phyloP scores from a whole-genome alignment of 768 basidiomycete genomes.

The Pilatotrama ljubarskyi region DNA sequence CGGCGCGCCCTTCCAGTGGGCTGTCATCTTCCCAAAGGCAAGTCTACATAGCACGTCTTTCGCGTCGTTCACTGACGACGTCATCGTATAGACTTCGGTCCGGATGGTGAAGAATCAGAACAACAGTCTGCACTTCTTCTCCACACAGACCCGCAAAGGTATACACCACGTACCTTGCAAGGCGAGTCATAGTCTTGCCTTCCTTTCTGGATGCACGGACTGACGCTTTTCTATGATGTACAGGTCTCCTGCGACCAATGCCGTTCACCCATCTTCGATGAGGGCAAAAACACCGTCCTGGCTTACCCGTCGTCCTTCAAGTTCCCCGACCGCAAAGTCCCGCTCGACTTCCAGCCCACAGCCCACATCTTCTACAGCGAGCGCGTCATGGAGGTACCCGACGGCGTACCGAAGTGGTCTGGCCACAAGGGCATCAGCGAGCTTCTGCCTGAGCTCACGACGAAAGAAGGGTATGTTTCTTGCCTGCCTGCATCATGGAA shows the following conservation, averaged over 20 bases:
- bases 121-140: slow-evolving; percentile 35
- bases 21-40: slow-evolving; percentile 37
- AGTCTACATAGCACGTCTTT: not conserved
- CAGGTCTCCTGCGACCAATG: slow-evolving; percentile 33
- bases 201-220: not conserved
- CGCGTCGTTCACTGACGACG: too few species aligned
- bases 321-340: slow-evolving; percentile 29
- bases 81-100: slow-evolving; percentile 30
- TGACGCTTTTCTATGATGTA: not conserved
- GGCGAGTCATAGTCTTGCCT: slow-evolving; percentile 10
- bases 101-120: slow-evolving; percentile 31
- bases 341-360: slow-evolving; percentile 31
- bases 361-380: slow-evolving; percentile 34
- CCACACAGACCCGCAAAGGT: slow-evolving; percentile 24
- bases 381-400: slow-evolving; percentile 33
- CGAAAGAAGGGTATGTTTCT: slow-evolving; percentile 27
- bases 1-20: slow-evolving; percentile 38
- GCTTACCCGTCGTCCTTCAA: slow-evolving; percentile 34
- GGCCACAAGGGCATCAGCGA: slow-evolving; percentile 33
- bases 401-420: slow-evolving; percentile 33
- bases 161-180: slow-evolving; percentile 35
- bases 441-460: slow-evolving; percentile 27
- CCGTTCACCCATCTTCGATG: slow-evolving; percentile 36
- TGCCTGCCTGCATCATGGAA: not conserved
- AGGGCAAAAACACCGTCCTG: slow-evolving; percentile 35